Conservation (phyloP, 257 asterid genomes). For the Solanum chiquidenum region DNA sequence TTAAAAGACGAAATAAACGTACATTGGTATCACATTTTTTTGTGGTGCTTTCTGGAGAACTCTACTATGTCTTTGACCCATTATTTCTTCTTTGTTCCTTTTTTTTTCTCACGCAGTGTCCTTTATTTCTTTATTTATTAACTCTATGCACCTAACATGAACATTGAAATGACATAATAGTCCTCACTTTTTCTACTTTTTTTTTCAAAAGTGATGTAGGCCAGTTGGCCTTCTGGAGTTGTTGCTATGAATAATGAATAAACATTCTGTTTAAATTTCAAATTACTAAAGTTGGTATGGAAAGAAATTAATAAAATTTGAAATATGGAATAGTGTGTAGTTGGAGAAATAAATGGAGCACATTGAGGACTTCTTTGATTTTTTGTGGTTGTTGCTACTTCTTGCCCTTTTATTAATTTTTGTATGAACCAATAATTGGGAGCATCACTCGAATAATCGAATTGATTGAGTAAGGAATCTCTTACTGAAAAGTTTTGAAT, state of each 20-base stretch:
- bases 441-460: background rate
- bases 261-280: constrained; percentile 1
- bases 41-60: background rate
- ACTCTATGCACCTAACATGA: background rate
- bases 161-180: background rate
- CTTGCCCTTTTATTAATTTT: background rate
- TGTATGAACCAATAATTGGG: background rate
- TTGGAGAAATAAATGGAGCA: background rate
- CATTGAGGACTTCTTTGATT: background rate
- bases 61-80: constrained; percentile 3
- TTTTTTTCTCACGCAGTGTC: background rate
- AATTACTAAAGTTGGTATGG: background rate
- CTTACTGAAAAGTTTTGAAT: too few species aligned
- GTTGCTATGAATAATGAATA: background rate
- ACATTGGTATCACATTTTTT: background rate
- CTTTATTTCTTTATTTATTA: background rate
- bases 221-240: background rate
- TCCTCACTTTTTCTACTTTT: background rate
- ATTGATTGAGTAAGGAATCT: background rate
- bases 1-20: background rate
- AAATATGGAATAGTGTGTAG: background rate
- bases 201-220: background rate
- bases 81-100: background rate
- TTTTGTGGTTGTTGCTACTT: background rate
- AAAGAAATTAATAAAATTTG: background rate